Evolutionary conservation across 208 protist genomes (phyloP), one percentile per base, ranked within the genome.

Genomic region (Herpetomonas samuelpessoai): DNA sequence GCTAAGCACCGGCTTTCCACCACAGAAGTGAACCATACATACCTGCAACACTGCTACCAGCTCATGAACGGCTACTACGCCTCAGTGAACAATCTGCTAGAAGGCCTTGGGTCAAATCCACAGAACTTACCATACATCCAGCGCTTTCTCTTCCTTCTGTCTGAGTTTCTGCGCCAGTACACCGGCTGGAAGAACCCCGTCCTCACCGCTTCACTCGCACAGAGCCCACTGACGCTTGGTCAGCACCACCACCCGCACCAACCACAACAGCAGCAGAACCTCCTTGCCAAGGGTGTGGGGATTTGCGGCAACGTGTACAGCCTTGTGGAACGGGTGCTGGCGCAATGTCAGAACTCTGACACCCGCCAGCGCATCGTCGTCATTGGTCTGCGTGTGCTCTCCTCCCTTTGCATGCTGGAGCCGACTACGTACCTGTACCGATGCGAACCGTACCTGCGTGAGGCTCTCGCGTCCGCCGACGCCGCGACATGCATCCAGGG

Each of bases 11-110:
- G 63, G 38, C 65, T 79, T 30, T 72, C 73, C 14, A 22, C 61
- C 3, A 53, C 64, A 4, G 52, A 73, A 19, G 75, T 84, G 1
- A 85, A 88, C 39, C 63, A 63, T 14, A 74, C 75, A n/a, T 89
- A 96, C 56, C 57, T 96, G 52, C 55, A 65, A 22, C 65, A 85
- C 26, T 93, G 83, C 71, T 96, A 96, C 61, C 65, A 68, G 9
- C 79, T 93, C 46, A 91, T 96, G 86, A 93, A 93, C 64, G 80
- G 65, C 19, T 93, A 93, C 70, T 96, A 92, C 60, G 76, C 80
- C 44, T 79, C 76, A 28, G 71, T 81, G 38, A 52, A 68, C 0
- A 68, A 62, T 16, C 63, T 96, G 41, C 25, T 89, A 29, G 65
- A 76, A 22, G 72, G 62, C 29, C 58, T 91, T 38, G 60, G 60